Evolutionary conservation across 768 basidiomycete species (phyloP), one percentile per base, ranked within the genome.

Genomic region (Mycena crocata): DNA sequence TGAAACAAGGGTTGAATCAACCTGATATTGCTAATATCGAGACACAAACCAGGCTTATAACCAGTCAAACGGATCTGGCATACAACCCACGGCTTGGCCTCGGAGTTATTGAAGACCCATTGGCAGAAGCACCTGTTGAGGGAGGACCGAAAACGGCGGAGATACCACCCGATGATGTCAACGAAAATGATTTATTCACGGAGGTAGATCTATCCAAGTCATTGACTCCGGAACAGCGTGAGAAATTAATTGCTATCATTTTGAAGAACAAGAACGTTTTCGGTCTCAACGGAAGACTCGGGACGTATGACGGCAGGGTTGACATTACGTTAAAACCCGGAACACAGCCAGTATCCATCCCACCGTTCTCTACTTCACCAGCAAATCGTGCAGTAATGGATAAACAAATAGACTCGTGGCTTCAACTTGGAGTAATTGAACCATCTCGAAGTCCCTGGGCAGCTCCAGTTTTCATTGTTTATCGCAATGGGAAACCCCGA

Each of bases 361-460:
- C 79, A 0, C 64, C 69, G 7, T 79, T 67, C 46, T 50, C 60
- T 2, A 48, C 71, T 14, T 78, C 77, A 3, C 78, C 74, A 5
- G 76, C 70, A 1, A 78, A 78, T 39, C 37, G 74, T 21, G 66
- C 74, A 56, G 71, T 79, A 0, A 77, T 78, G 10, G 72, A 77
- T 39, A 69, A 74, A 44, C 77, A 78, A 51, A 65, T 79, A n/a
- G 66, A 75, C 15, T 37, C 67, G 0, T 83, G 80, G 80, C 63
- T 83, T 12, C 50, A 72, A 19, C 60, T 71, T 5, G 81, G 74
- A 1, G 78, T 84, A 0, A 83, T 84, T 26, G 80, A 85, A 56
- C 77, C 76, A 0, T 83, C 82, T 0, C 57, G 64, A 3, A 82
- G 82, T 62, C 83, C 81, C 0, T 85, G 79, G 78, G 76, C 48